Evolutionary conservation across 2,329 filamentous ascomycete genomes (phyloP).

Genomic region (Madurella fahalii): DNA sequence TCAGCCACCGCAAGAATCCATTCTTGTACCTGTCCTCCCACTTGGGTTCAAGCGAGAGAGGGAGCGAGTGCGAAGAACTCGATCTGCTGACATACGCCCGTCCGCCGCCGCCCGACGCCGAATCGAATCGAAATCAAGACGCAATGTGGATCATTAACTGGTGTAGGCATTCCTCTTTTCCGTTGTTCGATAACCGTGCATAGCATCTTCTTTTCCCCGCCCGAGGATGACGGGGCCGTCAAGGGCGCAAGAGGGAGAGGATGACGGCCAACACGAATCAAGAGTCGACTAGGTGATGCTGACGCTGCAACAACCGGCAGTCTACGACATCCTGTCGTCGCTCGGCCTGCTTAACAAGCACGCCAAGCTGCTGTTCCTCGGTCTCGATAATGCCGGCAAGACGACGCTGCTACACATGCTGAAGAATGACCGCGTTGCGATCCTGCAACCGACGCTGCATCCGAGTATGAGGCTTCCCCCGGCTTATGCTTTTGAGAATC

Average conservation of each 20-base stretch:
- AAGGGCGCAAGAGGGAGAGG: too few species aligned
- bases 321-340: slow-evolving; percentile 85
- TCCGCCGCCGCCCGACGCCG: not conserved
- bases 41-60: not conserved
- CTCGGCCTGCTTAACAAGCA: slow-evolving; percentile 92
- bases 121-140: slow-evolving; percentile 19
- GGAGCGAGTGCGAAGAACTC: not conserved
- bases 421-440: slow-evolving; percentile 93
- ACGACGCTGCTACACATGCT: slow-evolving; percentile 92
- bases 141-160: slow-evolving; percentile 93
- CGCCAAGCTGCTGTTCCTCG: slow-evolving; percentile 89
- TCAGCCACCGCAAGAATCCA: too few species aligned
- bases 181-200: slow-evolving; percentile 8
- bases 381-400: slow-evolving; percentile 92
- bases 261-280: not conserved
- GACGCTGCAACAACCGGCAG: slow-evolving; percentile 40
- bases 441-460: slow-evolving; percentile 85
- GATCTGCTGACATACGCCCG: not conserved
- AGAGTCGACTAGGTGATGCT: slow-evolving; percentile 27
- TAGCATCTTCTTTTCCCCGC: not conserved
- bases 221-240: not conserved
- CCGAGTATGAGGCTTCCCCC: slow-evolving; percentile 60
- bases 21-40: too few species aligned
- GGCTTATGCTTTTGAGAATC: not conserved
- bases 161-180: slow-evolving; percentile 59